Conservation (phyloP, 805 yeast genomes). For the Maudiozyma saulgeensis region DNA sequence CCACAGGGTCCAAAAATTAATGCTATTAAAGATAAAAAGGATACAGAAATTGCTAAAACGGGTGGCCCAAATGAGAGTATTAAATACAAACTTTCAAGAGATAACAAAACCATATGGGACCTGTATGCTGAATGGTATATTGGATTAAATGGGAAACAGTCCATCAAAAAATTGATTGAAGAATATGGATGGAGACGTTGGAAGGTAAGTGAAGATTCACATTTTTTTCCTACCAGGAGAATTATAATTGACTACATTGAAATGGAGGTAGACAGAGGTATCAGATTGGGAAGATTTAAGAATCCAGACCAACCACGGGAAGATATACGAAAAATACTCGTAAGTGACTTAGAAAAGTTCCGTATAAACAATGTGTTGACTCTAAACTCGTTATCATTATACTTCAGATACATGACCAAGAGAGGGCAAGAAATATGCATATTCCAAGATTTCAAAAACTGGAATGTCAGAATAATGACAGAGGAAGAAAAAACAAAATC, state of each 20-base stretch:
- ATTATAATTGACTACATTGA: constrained; percentile 32
- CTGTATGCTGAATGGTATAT: constrained; percentile 31
- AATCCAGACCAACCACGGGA: constrained; percentile 24
- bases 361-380: constrained; percentile 28
- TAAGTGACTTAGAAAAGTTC: constrained; percentile 29
- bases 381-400: constrained; percentile 27
- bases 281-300: constrained; percentile 25
- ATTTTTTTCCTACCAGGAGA: constrained; percentile 31
- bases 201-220: constrained; percentile 32
- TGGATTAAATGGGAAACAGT: constrained; percentile 27
- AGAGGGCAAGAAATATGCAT: constrained; percentile 26
- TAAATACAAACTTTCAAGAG: constrained; percentile 30
- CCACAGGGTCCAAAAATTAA: background rate
- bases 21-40: background rate
- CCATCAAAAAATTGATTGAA: constrained; percentile 27
- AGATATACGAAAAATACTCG: constrained; percentile 25
- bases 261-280: constrained; percentile 28
- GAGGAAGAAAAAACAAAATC: constrained; percentile 26
- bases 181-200: constrained; percentile 31
- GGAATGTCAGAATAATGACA: constrained; percentile 24
- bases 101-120: constrained; percentile 32
- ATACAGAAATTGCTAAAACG: background rate
- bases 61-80: constrained; percentile 23
- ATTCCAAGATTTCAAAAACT: constrained; percentile 23
- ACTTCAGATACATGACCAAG: constrained; percentile 26